Base-by-base conservation (phyloP, 2,329 filamentous ascomycete species). In the Trichoderma asperellum region DNA sequence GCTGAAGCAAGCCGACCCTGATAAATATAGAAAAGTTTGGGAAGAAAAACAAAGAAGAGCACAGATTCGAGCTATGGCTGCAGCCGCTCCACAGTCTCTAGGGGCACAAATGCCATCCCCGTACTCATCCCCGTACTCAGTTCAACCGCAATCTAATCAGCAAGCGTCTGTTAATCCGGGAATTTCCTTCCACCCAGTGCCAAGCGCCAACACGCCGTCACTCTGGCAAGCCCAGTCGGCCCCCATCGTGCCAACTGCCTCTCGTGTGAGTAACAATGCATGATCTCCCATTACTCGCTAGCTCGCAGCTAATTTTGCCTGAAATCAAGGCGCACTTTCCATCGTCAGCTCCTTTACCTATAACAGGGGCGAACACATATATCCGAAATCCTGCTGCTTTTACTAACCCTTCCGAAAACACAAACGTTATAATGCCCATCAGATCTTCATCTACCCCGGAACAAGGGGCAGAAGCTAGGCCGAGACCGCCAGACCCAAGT, bases 351-450 rank as follows among this genome's bases (percentile, higher is more conserved):
- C 79, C 78, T 10, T 71, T 78, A 69, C 80, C 80, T 4, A 76
- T 81, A 34, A 71, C 73, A 12, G 77, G 80, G 49, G 73, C 80
- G 21, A 78, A 81, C 59, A 82, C 80, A 2, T 81, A 75, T 68
- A 80, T 83, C 70, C 77, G 77, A 55, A 69, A 64, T 27, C 55
- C 55, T 14, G 43, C 43, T 21, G n/a, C 18, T 10, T 5, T 6
- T 56, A 32, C 68, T 34, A 43, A 11, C 18, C 43, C 29, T 35
- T 53, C 52, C 7, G 47, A n/a, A 27, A 49, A n/a, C n/a, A 29
- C 8, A n/a, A 29, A 27, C 49, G 4, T n/a, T 32, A 34, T 21
- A 55, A 49, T 53, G 11, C n/a, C 29, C 47, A 32, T 21, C 29
- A 34, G 61, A 12, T 34, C 53, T 14, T 11, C 27, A 21, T 14